Evolutionary conservation across 2,329 filamentous ascomycete genomes (phyloP).

Genomic region (Cercospora sesami): DNA sequence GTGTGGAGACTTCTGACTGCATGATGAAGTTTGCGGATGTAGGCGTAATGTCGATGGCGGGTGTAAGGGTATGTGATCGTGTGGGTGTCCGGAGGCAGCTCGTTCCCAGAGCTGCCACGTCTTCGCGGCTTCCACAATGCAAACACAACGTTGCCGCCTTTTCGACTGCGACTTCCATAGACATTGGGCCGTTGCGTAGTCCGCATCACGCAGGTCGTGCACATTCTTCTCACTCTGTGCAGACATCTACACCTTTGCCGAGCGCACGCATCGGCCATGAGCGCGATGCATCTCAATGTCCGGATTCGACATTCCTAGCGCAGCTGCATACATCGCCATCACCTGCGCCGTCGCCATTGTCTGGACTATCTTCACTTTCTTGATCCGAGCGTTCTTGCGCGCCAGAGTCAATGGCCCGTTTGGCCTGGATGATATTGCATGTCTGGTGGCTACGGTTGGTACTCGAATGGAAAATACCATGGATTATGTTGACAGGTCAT

Average conservation of each 20-base stretch:
- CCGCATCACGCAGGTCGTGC: neutral
- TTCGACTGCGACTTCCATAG: no score
- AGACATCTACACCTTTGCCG: neutral
- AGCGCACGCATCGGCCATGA: neutral
- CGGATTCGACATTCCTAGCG: constrained; percentile 26
- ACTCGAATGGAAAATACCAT: no score
- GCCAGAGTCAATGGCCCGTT: constrained; percentile 35
- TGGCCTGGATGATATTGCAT: constrained; percentile 34
- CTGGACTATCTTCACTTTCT: constrained; percentile 31
- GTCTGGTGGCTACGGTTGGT: constrained; percentile 29
- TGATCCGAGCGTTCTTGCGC: constrained; percentile 34
- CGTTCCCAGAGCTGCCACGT: neutral
- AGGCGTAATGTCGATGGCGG: neutral
- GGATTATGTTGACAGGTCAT: neutral
- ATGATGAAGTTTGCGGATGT: neutral
- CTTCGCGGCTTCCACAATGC: neutral
- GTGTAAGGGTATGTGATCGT: neutral
- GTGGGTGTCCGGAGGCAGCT: no score
- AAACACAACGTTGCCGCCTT: neutral
- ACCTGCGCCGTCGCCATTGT: constrained; percentile 27
- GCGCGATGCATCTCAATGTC: constrained; percentile 18
- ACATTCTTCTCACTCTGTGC: neutral
- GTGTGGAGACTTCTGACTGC: neutral
- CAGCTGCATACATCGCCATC: constrained; percentile 30
- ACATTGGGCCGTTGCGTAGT: no score